A percentile compares a stretch with the other conserved stretches of the same genome.
These are phyloP conservation scores for Passalora sequoiae DNA, from an alignment of 2,329 filamentous ascomycete species.

Conservation along the genomic window DNA sequence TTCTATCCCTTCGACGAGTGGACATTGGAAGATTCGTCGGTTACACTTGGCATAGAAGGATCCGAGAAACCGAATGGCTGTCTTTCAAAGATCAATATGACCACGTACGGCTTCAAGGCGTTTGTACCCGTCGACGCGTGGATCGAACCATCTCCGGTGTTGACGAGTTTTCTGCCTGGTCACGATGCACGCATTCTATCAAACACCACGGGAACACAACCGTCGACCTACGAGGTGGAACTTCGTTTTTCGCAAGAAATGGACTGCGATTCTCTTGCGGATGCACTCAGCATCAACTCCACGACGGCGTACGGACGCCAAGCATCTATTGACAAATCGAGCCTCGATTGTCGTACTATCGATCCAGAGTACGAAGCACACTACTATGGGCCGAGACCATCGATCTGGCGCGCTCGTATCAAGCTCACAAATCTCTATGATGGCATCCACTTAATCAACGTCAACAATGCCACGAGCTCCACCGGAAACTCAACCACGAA, in stretches of 20 bases:
- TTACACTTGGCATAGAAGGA: conserved; percentile 45
- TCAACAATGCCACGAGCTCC: conserved; percentile 49
- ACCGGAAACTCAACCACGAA: conserved; percentile 44
- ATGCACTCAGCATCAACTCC: conserved; percentile 50
- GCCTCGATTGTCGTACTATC: conserved; percentile 44
- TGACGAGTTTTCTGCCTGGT: conserved; percentile 57
- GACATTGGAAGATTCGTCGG: conserved; percentile 45
- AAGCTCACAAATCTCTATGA: conserved; percentile 54
- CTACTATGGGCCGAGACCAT: conserved; percentile 50
- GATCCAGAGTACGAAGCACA: conserved; percentile 36
- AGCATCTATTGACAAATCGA: conserved; percentile 43
- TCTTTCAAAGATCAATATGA: conserved; percentile 48
- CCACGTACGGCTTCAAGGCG: conserved; percentile 55
- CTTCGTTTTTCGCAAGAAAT: conserved; percentile 57
- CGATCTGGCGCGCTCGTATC: conserved; percentile 50
- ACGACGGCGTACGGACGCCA: conserved; percentile 45
- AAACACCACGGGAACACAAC: conserved; percentile 34
- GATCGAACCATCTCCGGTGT: conserved; percentile 50
- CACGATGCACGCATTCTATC: conserved; percentile 56
- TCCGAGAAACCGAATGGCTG: conserved; percentile 52
- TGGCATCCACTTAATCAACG: conserved; percentile 55
- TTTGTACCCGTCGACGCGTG: conserved; percentile 53
- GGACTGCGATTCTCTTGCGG: conserved; percentile 53
- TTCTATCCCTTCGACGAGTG: conserved; percentile 58
- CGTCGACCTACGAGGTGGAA: conserved; percentile 44